Percentiles rank a stretch among this genome's conserved stretches.
phyloP scores from a whole-genome alignment of 208 protist species.

The Leishmania tropica region DNA sequence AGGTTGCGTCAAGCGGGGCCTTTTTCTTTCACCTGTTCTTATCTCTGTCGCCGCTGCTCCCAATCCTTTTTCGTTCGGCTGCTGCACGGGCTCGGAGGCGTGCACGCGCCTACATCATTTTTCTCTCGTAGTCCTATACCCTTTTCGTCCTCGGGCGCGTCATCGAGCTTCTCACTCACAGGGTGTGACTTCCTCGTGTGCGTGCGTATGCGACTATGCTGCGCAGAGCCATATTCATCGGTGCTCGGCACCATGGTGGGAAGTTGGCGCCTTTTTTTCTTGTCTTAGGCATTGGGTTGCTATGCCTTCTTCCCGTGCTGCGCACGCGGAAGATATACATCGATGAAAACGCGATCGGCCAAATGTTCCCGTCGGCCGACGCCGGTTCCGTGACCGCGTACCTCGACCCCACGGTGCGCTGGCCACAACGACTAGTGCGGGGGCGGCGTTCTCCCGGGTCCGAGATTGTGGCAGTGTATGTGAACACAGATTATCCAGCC shows the following conservation, averaged over 20 bases:
- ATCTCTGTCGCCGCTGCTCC: background rate
- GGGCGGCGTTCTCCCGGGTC: conserved; percentile 65
- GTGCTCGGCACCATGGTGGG: conserved; percentile 38
- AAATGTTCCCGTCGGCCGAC: conserved; percentile 17
- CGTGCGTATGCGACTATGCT: conserved; percentile 26
- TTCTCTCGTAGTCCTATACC: background rate
- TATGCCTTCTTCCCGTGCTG: conserved; percentile 40
- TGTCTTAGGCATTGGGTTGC: conserved; percentile 40
- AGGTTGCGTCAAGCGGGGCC: background rate
- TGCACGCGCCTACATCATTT: background rate
- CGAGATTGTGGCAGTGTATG: conserved; percentile 68
- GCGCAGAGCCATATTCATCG: conserved; percentile 17
- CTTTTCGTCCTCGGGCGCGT: background rate
- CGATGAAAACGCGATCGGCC: conserved; percentile 65
- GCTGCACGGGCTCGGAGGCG: background rate
- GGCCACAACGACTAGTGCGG: conserved; percentile 46
- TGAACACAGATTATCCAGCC: conserved; percentile 41
- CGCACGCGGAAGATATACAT: conserved; percentile 36
- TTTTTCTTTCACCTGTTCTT: background rate
- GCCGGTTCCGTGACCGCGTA: background rate
- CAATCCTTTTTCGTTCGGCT: background rate
- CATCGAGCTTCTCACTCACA: background rate
- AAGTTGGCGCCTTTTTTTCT: conserved; percentile 49
- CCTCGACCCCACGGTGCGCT: conserved; percentile 24
- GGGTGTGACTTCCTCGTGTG: background rate